These are phyloP conservation scores for Tricholoma sp. DNA, from an alignment of 768 basidiomycete species.

Conservation along the genomic window DNA sequence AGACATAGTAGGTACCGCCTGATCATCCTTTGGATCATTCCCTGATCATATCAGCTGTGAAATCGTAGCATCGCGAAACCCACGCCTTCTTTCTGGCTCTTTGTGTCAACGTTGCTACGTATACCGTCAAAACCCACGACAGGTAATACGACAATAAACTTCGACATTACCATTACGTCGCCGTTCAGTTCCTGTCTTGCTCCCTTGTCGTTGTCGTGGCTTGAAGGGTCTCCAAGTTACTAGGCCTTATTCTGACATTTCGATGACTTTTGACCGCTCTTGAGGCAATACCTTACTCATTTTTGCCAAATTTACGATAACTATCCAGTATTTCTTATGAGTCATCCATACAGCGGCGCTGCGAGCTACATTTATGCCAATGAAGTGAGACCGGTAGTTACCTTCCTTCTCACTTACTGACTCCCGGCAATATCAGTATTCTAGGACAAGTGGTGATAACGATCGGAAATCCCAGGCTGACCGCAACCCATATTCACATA, in stretches of 20 bases:
- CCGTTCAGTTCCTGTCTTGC: not conserved
- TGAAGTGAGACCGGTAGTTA: constrained; percentile 13
- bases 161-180: not conserved
- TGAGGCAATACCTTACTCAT: not conserved
- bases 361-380: constrained; percentile 30
- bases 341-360: constrained; percentile 28
- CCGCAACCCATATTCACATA: constrained; percentile 1
- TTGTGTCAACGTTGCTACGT: not conserved
- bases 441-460: not conserved
- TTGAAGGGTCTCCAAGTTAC: not conserved
- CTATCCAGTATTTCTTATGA: constrained; percentile 11
- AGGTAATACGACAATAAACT: not conserved
- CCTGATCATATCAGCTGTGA: no score
- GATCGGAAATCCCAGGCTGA: not conserved
- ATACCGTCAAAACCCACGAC: not conserved
- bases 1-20: no score
- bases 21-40: no score
- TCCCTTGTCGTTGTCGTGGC: not conserved
- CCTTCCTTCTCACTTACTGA: not conserved
- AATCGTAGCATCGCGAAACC: not conserved
- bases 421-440: not conserved
- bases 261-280: not conserved
- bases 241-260: not conserved
- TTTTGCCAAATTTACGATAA: not conserved
- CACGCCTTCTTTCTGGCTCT: not conserved